Evolutionary conservation across 2,329 filamentous ascomycete genomes (phyloP).

Genomic region (Penicillium crustosum): DNA sequence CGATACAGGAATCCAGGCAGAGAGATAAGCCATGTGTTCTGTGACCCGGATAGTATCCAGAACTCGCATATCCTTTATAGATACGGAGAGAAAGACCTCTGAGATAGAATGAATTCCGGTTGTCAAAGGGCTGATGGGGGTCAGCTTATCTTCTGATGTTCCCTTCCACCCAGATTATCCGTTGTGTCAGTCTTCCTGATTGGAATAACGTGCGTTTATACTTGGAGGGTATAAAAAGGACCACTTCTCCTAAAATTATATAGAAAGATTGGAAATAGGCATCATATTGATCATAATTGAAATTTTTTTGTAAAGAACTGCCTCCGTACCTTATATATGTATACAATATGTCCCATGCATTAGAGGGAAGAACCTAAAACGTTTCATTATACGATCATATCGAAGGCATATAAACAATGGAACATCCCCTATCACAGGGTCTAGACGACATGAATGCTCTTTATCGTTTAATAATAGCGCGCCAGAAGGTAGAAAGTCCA

Average conservation of each 20-base stretch:
- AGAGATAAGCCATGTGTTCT: not conserved
- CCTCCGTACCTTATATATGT: not conserved
- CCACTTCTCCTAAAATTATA: not conserved
- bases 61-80: not conserved
- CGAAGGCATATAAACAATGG: no score
- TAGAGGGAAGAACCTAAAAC: not conserved
- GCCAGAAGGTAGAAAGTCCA: no score
- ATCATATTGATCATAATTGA: no score
- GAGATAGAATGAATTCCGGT: not conserved
- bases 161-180: no score
- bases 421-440: no score
- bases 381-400: no score
- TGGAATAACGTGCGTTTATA: slow-evolving; percentile 1
- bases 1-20: not conserved
- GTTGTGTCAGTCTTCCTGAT: slow-evolving; percentile 25
- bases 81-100: not conserved
- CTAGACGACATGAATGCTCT: no score
- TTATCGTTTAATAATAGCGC: no score
- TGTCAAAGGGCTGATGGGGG: not conserved
- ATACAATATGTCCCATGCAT: not conserved
- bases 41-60: not conserved
- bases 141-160: not conserved
- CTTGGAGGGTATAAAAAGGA: not conserved
- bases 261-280: not conserved
- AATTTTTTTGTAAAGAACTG: not conserved